phyloP scores from a whole-genome alignment of 2,329 filamentous ascomycete species.

The Calonectria hawksworthii region DNA sequence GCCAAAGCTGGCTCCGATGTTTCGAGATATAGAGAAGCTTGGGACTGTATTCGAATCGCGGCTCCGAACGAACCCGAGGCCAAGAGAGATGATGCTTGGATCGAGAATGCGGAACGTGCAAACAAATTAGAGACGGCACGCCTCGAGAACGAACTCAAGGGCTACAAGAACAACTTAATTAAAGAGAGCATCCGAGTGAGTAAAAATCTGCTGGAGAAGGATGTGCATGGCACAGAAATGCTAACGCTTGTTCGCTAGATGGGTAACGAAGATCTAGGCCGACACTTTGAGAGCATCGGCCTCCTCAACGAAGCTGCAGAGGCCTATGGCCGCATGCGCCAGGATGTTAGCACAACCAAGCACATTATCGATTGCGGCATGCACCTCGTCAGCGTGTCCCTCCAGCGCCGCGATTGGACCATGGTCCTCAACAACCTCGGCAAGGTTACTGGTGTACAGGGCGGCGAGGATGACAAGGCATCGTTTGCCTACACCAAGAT shows the following conservation, averaged over 20 bases:
- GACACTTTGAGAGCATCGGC: conserved; percentile 84
- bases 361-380: conserved; percentile 88
- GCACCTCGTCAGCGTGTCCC: conserved; percentile 80
- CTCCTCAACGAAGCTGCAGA: conserved; percentile 81
- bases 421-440: conserved; percentile 70
- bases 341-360: conserved; percentile 86
- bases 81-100: conserved; percentile 79
- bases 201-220: background rate
- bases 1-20: conserved; percentile 84
- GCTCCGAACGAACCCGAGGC: conserved; percentile 79
- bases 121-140: conserved; percentile 79
- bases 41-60: conserved; percentile 73
- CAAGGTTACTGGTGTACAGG: conserved; percentile 73
- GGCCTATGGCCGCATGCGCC: conserved; percentile 87
- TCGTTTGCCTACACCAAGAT: conserved; percentile 66
- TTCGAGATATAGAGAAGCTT: conserved; percentile 77
- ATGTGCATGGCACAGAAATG: conserved; percentile 16
- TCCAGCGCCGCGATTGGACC: conserved; percentile 85
- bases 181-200: conserved; percentile 93
- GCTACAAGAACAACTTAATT: conserved; percentile 96
- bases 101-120: conserved; percentile 74
- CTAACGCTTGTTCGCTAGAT: conserved; percentile 69
- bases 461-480: conserved; percentile 61
- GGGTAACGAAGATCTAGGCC: conserved; percentile 92
- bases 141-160: conserved; percentile 88